A percentile compares a stretch with the other conserved stretches of the same genome.
Conservation (phyloP, 2,329 filamentous ascomycete species). For the Arthroderma uncinatum region DNA sequence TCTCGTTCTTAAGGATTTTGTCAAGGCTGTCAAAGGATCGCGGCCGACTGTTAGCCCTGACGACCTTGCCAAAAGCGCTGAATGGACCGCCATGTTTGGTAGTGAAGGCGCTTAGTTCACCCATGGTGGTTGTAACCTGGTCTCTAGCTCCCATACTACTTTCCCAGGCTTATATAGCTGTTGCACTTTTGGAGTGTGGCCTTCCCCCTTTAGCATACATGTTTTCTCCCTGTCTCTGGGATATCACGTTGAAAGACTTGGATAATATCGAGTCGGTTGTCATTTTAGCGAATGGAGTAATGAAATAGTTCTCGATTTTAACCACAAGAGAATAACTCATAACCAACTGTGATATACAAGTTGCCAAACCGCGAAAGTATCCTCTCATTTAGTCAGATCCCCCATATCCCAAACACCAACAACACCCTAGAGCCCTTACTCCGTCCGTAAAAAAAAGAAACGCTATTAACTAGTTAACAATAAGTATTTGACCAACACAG, state of each 20-base stretch:
- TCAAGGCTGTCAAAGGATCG: constrained; percentile 78
- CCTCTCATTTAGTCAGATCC: neutral
- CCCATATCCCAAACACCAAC: neutral
- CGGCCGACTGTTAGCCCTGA: constrained; percentile 82
- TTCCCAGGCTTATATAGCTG: neutral
- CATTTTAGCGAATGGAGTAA: constrained; percentile 7
- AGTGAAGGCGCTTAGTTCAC: constrained; percentile 60
- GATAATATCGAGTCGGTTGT: constrained; percentile 15
- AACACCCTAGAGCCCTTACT: neutral
- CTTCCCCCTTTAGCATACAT: neutral
- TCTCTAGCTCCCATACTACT: neutral
- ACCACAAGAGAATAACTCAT: neutral
- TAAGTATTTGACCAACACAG: neutral
- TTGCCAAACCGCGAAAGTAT: neutral
- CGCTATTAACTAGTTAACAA: neutral
- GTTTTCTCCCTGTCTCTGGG: constrained; percentile 9
- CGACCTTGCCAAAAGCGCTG: constrained; percentile 70
- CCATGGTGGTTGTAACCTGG: neutral
- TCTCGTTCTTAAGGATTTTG: constrained; percentile 80
- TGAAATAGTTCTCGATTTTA: constrained; percentile 2
- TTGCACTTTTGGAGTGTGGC: neutral
- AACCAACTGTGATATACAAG: neutral
- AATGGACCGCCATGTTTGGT: constrained; percentile 95
- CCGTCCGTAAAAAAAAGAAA: neutral
- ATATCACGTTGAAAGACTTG: neutral